A percentile compares a stretch with the other conserved stretches of the same genome.
These are phyloP conservation scores for Aspergillus floridensis DNA, from an alignment of 2,329 filamentous ascomycete species.

Conservation along the genomic window DNA sequence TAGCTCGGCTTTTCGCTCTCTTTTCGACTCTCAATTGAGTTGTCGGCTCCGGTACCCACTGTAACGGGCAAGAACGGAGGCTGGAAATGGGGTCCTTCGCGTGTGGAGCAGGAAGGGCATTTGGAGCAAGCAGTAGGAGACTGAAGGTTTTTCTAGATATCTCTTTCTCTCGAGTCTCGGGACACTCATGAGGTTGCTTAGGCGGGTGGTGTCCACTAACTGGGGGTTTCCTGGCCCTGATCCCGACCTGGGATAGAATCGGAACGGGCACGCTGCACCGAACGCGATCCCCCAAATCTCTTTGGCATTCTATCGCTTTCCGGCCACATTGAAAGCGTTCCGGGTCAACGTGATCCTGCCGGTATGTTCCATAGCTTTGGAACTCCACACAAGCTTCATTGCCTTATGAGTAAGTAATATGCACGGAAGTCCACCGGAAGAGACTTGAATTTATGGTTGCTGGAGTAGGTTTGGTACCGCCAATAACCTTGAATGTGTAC, in stretches of 20 bases:
- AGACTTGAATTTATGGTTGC: background rate
- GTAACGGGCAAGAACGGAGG: background rate
- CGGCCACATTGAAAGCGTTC: background rate
- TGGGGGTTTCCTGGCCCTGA: background rate
- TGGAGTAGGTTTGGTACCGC: background rate
- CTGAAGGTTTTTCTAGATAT: background rate
- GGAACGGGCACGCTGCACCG: background rate
- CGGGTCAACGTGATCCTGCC: background rate
- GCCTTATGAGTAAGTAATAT: background rate
- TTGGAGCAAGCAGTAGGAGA: background rate
- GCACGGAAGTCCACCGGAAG: background rate
- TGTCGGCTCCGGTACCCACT: background rate
- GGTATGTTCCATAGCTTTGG: background rate
- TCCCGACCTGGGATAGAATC: background rate
- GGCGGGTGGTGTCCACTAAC: background rate
- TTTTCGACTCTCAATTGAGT: background rate
- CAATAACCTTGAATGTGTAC: background rate
- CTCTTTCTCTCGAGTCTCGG: background rate
- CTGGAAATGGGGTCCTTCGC: background rate
- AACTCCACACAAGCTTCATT: background rate
- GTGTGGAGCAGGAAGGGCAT: background rate
- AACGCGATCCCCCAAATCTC: background rate
- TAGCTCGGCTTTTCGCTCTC: background rate
- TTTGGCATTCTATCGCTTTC: background rate
- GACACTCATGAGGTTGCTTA: background rate